Evolutionary conservation across 2,329 filamentous ascomycete genomes (phyloP), one percentile per base, ranked within the genome.

Genomic region (Penicillium concentricum): DNA sequence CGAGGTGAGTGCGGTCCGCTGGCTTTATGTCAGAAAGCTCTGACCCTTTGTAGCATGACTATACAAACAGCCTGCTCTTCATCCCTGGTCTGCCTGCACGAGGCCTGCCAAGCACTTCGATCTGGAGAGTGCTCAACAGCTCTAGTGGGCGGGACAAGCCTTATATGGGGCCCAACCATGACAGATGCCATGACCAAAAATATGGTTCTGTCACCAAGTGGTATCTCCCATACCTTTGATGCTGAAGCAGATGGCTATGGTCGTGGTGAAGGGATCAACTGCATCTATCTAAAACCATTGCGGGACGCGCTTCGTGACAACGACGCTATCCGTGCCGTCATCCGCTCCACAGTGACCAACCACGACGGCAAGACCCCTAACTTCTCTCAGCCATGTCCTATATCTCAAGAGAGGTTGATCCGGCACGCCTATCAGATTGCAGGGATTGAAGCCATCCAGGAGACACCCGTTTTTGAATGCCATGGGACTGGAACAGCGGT

Each of bases 181-280:
- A 67, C 50, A 2, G 56, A 48, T 12, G 54, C 54, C 4, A 62
- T 68, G 48, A 57, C 61, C 0, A 56, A 62, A 4, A 61, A 57
- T 22, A 51, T 53, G 28, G 62, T 81, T 34, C 56, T 81, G 0
- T 78, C 74, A 12, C 69, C 72, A 0, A 74, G 70, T 13, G 81
- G 81, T 0, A 65, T 72, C 9, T 83, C 80, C 54, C 79, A 78
- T 41, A 72, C 78, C 2, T 81, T 80, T 51, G 78, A 80, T 49
- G 71, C 72, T 5, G 52, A 66, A 3, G 81, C 80, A 0, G 77
- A 82, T 63, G 81, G 81, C 0, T 84, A 82, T 61, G 81, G 77
- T 41, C 74, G 81, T 13, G 79, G 71, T 1, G 81, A 84, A 51
- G 81, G 74, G 4, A 70, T 75, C n/a, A 79, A 72, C 0, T 68